phyloP scores from a whole-genome alignment of 768 basidiomycete genomes.

The Mycena galericulata region DNA sequence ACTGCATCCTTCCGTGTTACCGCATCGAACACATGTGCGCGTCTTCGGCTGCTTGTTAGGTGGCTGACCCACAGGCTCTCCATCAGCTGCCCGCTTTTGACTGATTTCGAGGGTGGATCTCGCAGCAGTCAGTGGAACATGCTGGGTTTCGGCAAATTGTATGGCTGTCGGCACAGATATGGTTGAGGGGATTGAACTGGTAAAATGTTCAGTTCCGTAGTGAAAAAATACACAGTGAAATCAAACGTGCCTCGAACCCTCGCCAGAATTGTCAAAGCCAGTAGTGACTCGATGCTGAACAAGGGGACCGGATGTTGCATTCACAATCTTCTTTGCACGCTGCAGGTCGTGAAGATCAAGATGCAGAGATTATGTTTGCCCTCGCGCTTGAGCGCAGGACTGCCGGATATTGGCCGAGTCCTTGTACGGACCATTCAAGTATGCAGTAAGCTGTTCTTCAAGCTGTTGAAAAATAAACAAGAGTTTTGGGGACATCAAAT shows the following conservation, averaged over 20 bases:
- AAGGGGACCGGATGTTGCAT: neutral
- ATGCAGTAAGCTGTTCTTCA: conserved; percentile 17
- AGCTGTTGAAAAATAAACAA: neutral
- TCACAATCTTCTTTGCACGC: conserved; percentile 4
- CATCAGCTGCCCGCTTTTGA: neutral
- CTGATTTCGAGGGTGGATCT: conserved; percentile 6
- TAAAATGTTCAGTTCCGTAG: no score
- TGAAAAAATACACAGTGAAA: no score
- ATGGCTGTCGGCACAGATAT: neutral
- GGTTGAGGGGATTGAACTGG: no score
- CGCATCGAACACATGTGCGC: no score
- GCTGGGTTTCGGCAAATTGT: neutral
- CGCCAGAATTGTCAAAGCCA: no score
- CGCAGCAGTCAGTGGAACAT: conserved; percentile 6
- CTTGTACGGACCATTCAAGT: no score
- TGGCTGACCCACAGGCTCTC: neutral
- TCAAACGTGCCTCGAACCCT: no score
- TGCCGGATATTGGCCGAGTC: conserved; percentile 8
- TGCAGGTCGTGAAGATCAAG: neutral
- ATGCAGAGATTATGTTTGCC: neutral
- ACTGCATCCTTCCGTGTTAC: neutral
- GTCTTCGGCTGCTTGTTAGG: no score
- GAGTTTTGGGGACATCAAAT: neutral
- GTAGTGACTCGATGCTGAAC: conserved; percentile 3
- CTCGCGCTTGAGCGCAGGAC: conserved; percentile 13